phyloP scores from a whole-genome alignment of 1,284 basidiomycete genomes.

The Rhizopogon parksii region DNA sequence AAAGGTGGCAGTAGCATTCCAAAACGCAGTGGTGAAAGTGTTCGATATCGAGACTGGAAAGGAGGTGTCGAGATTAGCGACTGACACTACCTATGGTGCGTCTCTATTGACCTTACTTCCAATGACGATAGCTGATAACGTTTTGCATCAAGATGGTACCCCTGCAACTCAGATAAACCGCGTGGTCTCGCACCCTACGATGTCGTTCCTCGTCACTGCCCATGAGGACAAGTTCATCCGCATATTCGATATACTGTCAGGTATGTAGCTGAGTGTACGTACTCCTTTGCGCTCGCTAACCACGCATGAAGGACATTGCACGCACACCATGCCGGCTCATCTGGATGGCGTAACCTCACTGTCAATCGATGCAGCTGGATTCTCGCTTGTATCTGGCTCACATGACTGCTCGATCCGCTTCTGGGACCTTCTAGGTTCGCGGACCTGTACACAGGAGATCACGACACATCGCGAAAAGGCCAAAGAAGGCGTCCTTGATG shows the following conservation, averaged over 20 bases:
- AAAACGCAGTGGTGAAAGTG: constrained; percentile 84
- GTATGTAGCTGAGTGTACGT: constrained; percentile 36
- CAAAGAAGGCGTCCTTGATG: constrained; percentile 84
- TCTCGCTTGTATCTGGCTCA: constrained; percentile 84
- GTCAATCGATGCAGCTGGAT: constrained; percentile 80
- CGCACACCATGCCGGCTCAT: constrained; percentile 87
- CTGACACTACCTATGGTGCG: constrained; percentile 67
- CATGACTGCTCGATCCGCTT: constrained; percentile 93
- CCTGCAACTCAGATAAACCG: constrained; percentile 81
- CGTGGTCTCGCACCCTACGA: constrained; percentile 86
- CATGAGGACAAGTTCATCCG: constrained; percentile 94
- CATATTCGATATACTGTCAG: constrained; percentile 79
- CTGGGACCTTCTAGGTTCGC: constrained; percentile 86
- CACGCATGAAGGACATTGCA: constrained; percentile 59
- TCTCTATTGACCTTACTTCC: constrained; percentile 12
- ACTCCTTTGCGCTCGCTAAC: constrained; percentile 5
- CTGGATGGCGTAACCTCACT: constrained; percentile 87
- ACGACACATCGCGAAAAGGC: constrained; percentile 83
- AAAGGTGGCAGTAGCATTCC: constrained; percentile 86
- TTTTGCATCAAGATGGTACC: constrained; percentile 48
- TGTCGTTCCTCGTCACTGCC: constrained; percentile 81
- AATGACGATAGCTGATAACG: constrained; percentile 9
- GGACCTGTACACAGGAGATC: constrained; percentile 85
- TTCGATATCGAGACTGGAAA: constrained; percentile 85
- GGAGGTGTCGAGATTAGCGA: constrained; percentile 64